Base-by-base conservation (phyloP, 768 basidiomycete genomes). In the Mycena olivaceomarginata region DNA sequence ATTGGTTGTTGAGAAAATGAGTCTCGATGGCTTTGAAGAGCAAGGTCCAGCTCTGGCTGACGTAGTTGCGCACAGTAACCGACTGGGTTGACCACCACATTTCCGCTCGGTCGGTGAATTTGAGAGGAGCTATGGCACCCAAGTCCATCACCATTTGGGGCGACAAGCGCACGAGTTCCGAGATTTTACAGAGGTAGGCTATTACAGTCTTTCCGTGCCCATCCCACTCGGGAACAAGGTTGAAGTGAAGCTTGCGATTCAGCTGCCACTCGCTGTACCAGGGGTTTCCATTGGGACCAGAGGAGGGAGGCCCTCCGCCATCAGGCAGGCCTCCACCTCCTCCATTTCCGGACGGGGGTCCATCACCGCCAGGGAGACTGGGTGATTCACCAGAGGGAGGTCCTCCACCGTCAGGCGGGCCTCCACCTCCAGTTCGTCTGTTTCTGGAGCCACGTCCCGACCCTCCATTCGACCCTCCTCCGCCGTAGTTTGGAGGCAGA, bases 71-170 rank as follows among this genome's bases (percentile, higher is more conserved):
- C 0, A 64, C 63, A 25, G 72, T 64, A 0, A 57, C 22, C 12
- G 72, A 43, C 65, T 56, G 8, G 67, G 53, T 13, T 45, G 25
- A 37, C 43, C 11, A 73, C 43, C 72, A 73, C 67, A 20, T 66
- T 45, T 45, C 43, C 43, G 43, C 43, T 45, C 43, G 72, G 0
- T 51, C 64, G 1, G 64, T 66, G 18, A 73, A 43, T 0, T 31
- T 31, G 31, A 31, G 31, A 4, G 31, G 31, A 4, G 31, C 31
- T 2, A 31, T 31, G 31, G 31, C 31, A 0, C 31, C 31, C 4
- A 31, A 31, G 3, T 31, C 31, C 3, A 3, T 31, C 2, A 31
- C 31, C 31, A 31, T 31, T 3, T 31, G 31, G 2, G 4, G 31
- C 31, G 31, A 31, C 31, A 31, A 4, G 4, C 65, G 72, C 8